phyloP scores from a whole-genome alignment of 495 filamentous ascomycete genomes.

The Daldinia childiae region DNA sequence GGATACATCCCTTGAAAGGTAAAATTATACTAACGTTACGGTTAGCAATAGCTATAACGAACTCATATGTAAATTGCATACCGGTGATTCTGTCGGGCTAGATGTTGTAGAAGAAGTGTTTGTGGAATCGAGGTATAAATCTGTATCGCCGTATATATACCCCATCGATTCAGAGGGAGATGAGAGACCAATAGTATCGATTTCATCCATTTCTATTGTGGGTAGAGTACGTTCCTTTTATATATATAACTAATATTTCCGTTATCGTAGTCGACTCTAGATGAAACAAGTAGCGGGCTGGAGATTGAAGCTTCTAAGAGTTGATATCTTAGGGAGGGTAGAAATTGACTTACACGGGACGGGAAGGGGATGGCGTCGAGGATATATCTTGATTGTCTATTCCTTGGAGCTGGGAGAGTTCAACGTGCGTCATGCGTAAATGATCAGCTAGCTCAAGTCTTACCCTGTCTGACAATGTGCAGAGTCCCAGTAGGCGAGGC shows the following conservation, averaged over 20 bases:
- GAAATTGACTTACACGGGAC: conserved; percentile 15
- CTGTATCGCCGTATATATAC: conserved; percentile 52
- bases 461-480: conserved; percentile 29
- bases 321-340: neutral
- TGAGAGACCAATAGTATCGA: conserved; percentile 45
- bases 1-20: conserved; percentile 50
- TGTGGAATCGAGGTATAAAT: conserved; percentile 51
- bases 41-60: conserved; percentile 24
- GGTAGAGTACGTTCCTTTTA: neutral
- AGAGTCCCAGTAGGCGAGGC: conserved; percentile 22
- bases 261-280: neutral
- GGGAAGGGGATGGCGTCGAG: conserved; percentile 24
- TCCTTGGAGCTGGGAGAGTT: conserved; percentile 20
- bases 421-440: conserved; percentile 21
- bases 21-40: conserved; percentile 48
- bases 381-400: conserved; percentile 35
- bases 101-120: conserved; percentile 53
- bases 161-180: conserved; percentile 50
- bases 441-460: conserved; percentile 31
- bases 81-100: conserved; percentile 53
- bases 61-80: conserved; percentile 32
- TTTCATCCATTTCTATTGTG: conserved; percentile 46
- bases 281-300: neutral
- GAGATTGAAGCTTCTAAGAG: neutral
- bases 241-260: neutral